These are phyloP conservation scores for Auriscalpium microsporum DNA, from an alignment of 768 basidiomycete species.

Conservation along the genomic window DNA sequence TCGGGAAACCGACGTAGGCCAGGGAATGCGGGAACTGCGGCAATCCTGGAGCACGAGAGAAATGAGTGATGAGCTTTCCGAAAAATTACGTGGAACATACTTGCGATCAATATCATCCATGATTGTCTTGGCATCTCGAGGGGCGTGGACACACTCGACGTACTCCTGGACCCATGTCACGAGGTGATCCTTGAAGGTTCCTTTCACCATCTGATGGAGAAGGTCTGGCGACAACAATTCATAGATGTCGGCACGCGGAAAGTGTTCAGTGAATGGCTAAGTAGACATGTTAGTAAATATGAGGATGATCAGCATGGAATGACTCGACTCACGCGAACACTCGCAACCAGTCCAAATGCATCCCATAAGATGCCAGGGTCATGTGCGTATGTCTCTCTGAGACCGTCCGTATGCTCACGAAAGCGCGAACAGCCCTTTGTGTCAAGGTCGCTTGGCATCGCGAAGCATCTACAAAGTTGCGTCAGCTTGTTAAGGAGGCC, in stretches of 20 bases:
- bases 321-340: neutral
- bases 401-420: neutral
- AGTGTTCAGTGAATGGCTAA: slow-evolving; percentile 13
- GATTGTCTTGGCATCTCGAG: neutral
- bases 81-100: neutral
- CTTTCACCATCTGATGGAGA: no score
- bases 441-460: slow-evolving; percentile 5
- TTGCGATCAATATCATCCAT: slow-evolving; percentile 13
- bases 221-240: no score
- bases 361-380: neutral
- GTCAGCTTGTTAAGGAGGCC: neutral
- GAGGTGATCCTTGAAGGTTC: slow-evolving; percentile 18
- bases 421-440: neutral
- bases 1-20: neutral
- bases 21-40: no score
- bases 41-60: slow-evolving; percentile 2
- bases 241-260: no score
- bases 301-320: neutral
- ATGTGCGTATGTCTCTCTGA: neutral
- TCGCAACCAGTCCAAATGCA: slow-evolving; percentile 2
- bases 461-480: slow-evolving; percentile 4
- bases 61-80: neutral
- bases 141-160: neutral
- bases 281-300: neutral
- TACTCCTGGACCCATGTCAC: slow-evolving; percentile 14